These are phyloP conservation scores for Crassisporium funariophilum DNA, from an alignment of 768 basidiomycete species.

Conservation along the genomic window DNA sequence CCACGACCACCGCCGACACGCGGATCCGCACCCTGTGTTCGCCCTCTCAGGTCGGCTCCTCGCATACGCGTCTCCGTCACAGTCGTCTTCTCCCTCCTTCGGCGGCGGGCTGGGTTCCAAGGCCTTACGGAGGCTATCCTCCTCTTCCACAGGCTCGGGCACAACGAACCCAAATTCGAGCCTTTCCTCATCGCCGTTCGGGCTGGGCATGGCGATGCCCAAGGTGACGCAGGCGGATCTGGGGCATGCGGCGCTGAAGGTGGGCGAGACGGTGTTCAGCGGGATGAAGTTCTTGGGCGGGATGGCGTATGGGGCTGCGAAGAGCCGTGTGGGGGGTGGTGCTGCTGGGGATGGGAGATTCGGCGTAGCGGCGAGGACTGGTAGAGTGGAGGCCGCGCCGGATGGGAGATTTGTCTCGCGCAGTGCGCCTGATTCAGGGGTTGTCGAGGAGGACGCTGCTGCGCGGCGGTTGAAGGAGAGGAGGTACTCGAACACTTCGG, in stretches of 20 bases:
- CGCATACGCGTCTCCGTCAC: slow-evolving; percentile 46
- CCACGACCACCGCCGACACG: neutral
- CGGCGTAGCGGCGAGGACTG: slow-evolving; percentile 18
- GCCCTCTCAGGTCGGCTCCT: slow-evolving; percentile 64
- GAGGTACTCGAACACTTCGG: slow-evolving; percentile 21
- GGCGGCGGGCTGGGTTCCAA: slow-evolving; percentile 7
- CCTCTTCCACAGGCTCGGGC: slow-evolving; percentile 19
- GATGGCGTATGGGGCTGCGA: slow-evolving; percentile 56
- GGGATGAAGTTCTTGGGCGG: slow-evolving; percentile 68
- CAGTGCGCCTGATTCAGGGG: slow-evolving; percentile 55
- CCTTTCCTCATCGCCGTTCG: slow-evolving; percentile 22
- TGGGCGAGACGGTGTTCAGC: slow-evolving; percentile 62
- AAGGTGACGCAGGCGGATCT: slow-evolving; percentile 45
- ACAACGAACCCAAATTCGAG: slow-evolving; percentile 4
- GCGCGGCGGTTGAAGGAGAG: slow-evolving; percentile 21
- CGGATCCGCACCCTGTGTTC: slow-evolving; percentile 51
- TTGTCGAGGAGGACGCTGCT: slow-evolving; percentile 7
- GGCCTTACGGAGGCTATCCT: slow-evolving; percentile 17
- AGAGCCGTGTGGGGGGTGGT: slow-evolving; percentile 31
- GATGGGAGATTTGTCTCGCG: slow-evolving; percentile 54
- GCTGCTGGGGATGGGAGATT: slow-evolving; percentile 3
- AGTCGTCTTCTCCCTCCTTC: slow-evolving; percentile 8
- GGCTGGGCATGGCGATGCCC: slow-evolving; percentile 13
- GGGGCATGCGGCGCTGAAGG: slow-evolving; percentile 55
- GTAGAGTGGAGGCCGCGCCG: slow-evolving; percentile 20